phyloP scores from a whole-genome alignment of 495 filamentous ascomycete genomes.

The Aspergillus carlsbadensis region DNA sequence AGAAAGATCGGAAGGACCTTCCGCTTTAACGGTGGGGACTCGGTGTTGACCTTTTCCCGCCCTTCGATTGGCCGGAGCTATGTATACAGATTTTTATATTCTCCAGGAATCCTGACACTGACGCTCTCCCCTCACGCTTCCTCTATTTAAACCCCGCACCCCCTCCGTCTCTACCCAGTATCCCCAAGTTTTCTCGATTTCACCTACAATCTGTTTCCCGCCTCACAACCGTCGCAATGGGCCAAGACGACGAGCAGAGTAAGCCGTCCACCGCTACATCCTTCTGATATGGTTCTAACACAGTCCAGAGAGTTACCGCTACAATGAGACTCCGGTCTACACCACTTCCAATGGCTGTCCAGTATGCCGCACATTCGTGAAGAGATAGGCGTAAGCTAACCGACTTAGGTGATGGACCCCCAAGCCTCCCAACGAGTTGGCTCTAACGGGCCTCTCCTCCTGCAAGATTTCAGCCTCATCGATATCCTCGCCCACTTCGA shows the following conservation, averaged over 20 bases:
- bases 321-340: constrained; percentile 58
- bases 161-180: not conserved
- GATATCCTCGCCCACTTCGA: constrained; percentile 71
- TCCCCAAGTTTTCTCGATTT: constrained; percentile 1
- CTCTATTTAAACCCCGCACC: constrained; percentile 15
- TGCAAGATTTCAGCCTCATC: constrained; percentile 63
- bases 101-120: not conserved
- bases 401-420: constrained; percentile 50
- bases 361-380: constrained; percentile 15
- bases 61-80: not conserved
- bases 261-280: constrained; percentile 3
- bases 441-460: constrained; percentile 59
- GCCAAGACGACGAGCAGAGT: constrained; percentile 38
- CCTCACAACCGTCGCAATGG: constrained; percentile 28
- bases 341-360: constrained; percentile 62
- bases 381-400: not conserved
- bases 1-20: not conserved
- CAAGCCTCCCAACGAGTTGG: constrained; percentile 59
- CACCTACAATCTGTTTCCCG: not conserved
- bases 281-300: not conserved
- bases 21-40: not conserved
- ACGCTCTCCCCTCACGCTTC: not conserved
- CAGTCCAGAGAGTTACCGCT: constrained; percentile 47
- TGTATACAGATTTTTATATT: constrained; percentile 2
- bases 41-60: not conserved